These are phyloP conservation scores for Craterostigma plantagineum DNA, from an alignment of 257 asterid species.

Conservation along the genomic window DNA sequence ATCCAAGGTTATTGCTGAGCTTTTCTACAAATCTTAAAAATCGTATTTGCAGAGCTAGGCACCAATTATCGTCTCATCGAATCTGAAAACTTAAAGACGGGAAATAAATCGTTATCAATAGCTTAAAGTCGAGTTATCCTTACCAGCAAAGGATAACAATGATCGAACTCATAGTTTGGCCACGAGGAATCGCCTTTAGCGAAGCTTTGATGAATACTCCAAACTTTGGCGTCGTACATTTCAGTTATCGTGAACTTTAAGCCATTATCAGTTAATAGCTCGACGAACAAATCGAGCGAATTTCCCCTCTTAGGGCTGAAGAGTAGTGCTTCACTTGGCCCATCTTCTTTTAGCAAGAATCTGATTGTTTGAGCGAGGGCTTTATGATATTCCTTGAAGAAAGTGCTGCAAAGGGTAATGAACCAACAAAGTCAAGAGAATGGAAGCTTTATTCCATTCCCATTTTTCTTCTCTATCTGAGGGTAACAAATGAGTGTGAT, in stretches of 20 bases:
- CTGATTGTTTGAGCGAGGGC: constrained; percentile 59
- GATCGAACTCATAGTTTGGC: constrained; percentile 79
- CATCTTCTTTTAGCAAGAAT: constrained; percentile 42
- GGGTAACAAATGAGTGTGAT: neutral
- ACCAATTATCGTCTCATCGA: too few species aligned
- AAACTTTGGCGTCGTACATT: constrained; percentile 40
- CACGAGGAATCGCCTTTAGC: constrained; percentile 42
- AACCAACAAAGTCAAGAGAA: too few species aligned
- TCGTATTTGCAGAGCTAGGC: too few species aligned
- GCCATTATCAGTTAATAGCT: constrained; percentile 32
- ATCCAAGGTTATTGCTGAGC: too few species aligned
- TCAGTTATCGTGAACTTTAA: constrained; percentile 41
- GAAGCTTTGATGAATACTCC: constrained; percentile 40
- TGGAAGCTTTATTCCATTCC: neutral
- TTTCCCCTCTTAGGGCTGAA: constrained; percentile 82
- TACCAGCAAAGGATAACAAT: constrained; percentile 77
- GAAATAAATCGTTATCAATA: too few species aligned
- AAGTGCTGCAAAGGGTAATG: constrained; percentile 50
- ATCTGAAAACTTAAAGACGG: too few species aligned
- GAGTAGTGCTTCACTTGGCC: constrained; percentile 64
- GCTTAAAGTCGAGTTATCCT: constrained; percentile 17
- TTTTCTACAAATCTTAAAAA: too few species aligned
- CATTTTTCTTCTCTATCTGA: neutral
- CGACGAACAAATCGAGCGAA: constrained; percentile 62
- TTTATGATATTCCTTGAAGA: constrained; percentile 66